A percentile compares a stretch with the other conserved stretches of the same genome.
phyloP scores from a whole-genome alignment of 495 filamentous ascomycete genomes.

The Hyphodiscus hymeniophilus region DNA sequence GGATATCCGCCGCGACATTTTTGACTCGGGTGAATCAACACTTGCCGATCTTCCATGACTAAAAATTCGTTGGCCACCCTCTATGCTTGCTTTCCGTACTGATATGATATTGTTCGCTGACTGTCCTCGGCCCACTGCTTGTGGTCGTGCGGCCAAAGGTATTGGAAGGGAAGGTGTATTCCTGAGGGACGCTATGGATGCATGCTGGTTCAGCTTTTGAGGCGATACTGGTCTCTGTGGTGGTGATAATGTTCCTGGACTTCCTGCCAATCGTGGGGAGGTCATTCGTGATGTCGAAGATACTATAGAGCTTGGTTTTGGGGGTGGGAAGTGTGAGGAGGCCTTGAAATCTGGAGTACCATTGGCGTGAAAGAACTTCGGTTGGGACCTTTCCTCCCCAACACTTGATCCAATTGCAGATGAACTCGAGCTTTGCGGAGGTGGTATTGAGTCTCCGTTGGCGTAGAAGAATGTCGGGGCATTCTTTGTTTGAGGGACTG shows the following conservation, averaged over 20 bases:
- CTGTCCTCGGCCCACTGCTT: slow-evolving; percentile 20
- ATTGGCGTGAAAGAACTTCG: slow-evolving; percentile 76
- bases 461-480: slow-evolving; percentile 50
- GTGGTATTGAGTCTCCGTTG: slow-evolving; percentile 32
- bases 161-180: slow-evolving; percentile 21
- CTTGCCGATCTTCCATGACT: slow-evolving; percentile 18
- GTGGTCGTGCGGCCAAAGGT: slow-evolving; percentile 11
- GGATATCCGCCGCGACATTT: slow-evolving; percentile 9
- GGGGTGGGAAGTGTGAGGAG: slow-evolving; percentile 24
- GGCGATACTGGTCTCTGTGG: slow-evolving; percentile 35
- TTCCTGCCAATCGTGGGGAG: slow-evolving; percentile 20
- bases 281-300: slow-evolving; percentile 32
- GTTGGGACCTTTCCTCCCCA: slow-evolving; percentile 18
- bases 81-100: slow-evolving; percentile 23
- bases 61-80: slow-evolving; percentile 16
- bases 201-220: slow-evolving; percentile 27
- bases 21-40: slow-evolving; percentile 11
- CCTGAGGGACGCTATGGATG: slow-evolving; percentile 16
- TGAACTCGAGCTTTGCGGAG: slow-evolving; percentile 26
- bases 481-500: slow-evolving; percentile 25
- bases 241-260: slow-evolving; percentile 20
- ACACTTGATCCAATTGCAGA: slow-evolving; percentile 25
- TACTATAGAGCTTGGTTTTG: slow-evolving; percentile 34
- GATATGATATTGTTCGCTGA: slow-evolving; percentile 13
- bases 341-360: slow-evolving; percentile 33